phyloP scores from a whole-genome alignment of 495 filamentous ascomycete species.

The Xylaria castorea region DNA sequence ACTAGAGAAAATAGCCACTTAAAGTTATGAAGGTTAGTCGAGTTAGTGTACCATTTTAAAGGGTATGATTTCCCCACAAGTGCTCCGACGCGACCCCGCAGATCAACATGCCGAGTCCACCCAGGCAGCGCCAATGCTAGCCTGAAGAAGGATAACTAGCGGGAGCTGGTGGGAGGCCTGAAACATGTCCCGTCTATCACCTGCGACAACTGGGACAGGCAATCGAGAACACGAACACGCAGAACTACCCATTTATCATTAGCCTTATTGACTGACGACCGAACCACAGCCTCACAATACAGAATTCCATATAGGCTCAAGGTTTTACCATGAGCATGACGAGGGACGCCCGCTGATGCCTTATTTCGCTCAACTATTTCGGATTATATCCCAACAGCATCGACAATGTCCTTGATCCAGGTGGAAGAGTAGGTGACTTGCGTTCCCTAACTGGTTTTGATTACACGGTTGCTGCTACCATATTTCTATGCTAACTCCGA shows the following conservation, averaged over 20 bases:
- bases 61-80: constrained; percentile 8
- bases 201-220: not conserved
- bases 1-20: no score
- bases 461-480: not conserved
- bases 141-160: not conserved
- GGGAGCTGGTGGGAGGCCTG: not conserved
- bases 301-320: not conserved
- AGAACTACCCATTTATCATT: not conserved
- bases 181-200: not conserved
- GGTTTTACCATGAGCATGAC: constrained; percentile 27
- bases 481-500: constrained; percentile 24
- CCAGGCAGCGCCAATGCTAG: not conserved
- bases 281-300: not conserved
- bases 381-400: constrained; percentile 4
- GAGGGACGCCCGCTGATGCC: constrained; percentile 8
- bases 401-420: constrained; percentile 87
- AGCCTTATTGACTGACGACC: not conserved
- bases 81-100: not conserved
- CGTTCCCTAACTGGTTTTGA: constrained; percentile 20
- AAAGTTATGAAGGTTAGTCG: no score
- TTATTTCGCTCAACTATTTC: constrained; percentile 9
- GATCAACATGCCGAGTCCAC: not conserved
- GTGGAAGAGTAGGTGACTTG: constrained; percentile 83
- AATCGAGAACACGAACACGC: not conserved
- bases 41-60: no score